phyloP scores from a whole-genome alignment of 2,329 filamentous ascomycete species.

The Xylariaceae sp. region DNA sequence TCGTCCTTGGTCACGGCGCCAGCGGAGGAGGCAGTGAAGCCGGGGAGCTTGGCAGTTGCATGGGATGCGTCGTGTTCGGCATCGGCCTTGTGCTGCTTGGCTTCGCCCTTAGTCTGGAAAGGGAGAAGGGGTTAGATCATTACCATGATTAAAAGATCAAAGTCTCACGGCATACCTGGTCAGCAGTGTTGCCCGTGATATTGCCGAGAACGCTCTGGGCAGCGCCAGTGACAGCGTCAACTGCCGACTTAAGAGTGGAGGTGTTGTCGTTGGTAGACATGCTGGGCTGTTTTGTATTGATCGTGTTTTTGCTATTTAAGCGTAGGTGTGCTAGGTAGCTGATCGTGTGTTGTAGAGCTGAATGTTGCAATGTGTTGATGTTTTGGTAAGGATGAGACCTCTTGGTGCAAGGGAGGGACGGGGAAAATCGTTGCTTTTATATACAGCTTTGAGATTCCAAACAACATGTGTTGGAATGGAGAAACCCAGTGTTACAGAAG shows the following conservation, averaged over 20 bases:
- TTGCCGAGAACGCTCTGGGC: constrained; percentile 67
- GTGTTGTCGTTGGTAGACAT: constrained; percentile 45
- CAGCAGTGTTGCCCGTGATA: constrained; percentile 65
- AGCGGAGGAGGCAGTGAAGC: constrained; percentile 61
- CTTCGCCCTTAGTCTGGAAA: constrained; percentile 51
- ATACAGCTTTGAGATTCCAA: too few relatives aligned
- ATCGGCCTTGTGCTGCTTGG: constrained; percentile 59
- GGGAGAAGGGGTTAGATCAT: too few relatives aligned
- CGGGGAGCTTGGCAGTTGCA: constrained; percentile 67
- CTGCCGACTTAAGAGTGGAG: constrained; percentile 74
- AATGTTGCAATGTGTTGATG: too few relatives aligned
- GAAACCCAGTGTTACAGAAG: too few relatives aligned
- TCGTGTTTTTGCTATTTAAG: too few relatives aligned
- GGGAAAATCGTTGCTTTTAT: too few relatives aligned
- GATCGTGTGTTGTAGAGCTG: neutral
- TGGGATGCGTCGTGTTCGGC: constrained; percentile 70
- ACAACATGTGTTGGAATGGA: too few relatives aligned
- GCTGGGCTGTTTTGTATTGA: constrained; percentile 17
- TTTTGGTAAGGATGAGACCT: constrained; percentile 3
- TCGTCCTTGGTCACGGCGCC: constrained; percentile 69
- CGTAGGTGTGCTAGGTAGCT: constrained; percentile 5
- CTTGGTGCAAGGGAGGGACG: too few relatives aligned
- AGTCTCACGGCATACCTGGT: constrained; percentile 46
- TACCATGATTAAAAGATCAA: too few relatives aligned
- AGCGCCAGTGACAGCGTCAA: constrained; percentile 67